Percentiles rank a stretch among this genome's conserved stretches.
phyloP scores from a whole-genome alignment of 1,284 basidiomycete genomes.

The Cystobasidiaceae sp. region DNA sequence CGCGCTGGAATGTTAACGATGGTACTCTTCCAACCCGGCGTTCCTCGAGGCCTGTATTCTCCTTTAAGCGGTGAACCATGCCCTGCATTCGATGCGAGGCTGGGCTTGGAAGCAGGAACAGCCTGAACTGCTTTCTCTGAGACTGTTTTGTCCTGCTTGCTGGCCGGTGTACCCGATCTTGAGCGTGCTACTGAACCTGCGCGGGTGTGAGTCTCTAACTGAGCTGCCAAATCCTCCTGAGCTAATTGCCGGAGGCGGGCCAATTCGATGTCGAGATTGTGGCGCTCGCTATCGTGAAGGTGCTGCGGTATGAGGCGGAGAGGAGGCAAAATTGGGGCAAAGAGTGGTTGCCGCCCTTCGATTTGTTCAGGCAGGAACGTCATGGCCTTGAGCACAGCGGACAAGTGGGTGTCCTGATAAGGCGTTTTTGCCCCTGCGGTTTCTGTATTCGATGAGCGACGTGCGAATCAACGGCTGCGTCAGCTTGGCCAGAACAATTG shows the following conservation, averaged over 20 bases:
- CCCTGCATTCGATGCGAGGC: too few relatives aligned
- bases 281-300: constrained; percentile 4
- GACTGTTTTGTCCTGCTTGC: background rate
- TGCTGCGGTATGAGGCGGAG: background rate
- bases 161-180: background rate
- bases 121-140: background rate
- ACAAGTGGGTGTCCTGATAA: constrained; percentile 26
- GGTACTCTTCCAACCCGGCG: too few relatives aligned
- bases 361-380: constrained; percentile 10
- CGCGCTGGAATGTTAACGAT: too few relatives aligned
- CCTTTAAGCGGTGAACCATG: too few relatives aligned
- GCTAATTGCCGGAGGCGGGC: constrained; percentile 6
- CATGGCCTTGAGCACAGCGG: background rate
- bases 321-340: background rate
- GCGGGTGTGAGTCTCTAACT: background rate
- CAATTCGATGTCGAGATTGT: constrained; percentile 7
- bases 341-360: background rate
- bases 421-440: constrained; percentile 22
- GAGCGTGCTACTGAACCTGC: constrained; percentile 4
- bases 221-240: constrained; percentile 1
- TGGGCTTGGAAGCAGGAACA: background rate
- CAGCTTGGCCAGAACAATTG: background rate
- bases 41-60: too few relatives aligned
- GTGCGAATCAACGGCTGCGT: background rate
- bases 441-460: too few relatives aligned